Conservation (phyloP, 768 basidiomycete species). For the Mycena epipterygia region DNA sequence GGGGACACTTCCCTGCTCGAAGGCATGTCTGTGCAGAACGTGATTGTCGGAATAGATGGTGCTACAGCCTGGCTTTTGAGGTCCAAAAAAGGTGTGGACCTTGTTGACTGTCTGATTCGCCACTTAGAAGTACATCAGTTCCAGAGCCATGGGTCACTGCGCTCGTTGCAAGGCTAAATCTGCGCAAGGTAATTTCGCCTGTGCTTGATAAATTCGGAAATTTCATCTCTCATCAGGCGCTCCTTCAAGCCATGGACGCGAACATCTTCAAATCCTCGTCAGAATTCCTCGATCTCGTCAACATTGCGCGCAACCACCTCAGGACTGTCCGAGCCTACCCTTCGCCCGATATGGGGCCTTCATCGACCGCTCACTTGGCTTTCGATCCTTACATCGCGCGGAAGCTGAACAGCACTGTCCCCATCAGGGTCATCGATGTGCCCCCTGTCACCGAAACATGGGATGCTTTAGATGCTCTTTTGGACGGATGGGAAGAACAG, state of each 20-base stretch:
- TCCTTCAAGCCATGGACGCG: constrained; percentile 65
- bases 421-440: constrained; percentile 71
- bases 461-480: constrained; percentile 59
- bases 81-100: constrained; percentile 56
- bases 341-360: constrained; percentile 50
- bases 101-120: neutral
- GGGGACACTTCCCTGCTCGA: constrained; percentile 85
- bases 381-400: constrained; percentile 80
- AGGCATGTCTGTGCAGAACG: constrained; percentile 64
- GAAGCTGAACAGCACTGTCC: constrained; percentile 76
- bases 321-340: constrained; percentile 54
- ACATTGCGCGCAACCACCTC: constrained; percentile 57
- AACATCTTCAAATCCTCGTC: constrained; percentile 54
- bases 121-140: constrained; percentile 47
- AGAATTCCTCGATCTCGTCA: constrained; percentile 54
- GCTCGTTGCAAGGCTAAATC: constrained; percentile 63
- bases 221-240: constrained; percentile 47
- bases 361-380: constrained; percentile 64
- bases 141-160: constrained; percentile 63
- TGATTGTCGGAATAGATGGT: constrained; percentile 69
- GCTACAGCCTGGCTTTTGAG: constrained; percentile 72
- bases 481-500: constrained; percentile 72
- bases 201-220: constrained; percentile 22
- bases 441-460: constrained; percentile 66
- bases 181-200: constrained; percentile 68